Percentiles rank a stretch among this genome's conserved stretches.
Conservation (phyloP, 2,329 filamentous ascomycete species). For the Orbilia quercus region DNA sequence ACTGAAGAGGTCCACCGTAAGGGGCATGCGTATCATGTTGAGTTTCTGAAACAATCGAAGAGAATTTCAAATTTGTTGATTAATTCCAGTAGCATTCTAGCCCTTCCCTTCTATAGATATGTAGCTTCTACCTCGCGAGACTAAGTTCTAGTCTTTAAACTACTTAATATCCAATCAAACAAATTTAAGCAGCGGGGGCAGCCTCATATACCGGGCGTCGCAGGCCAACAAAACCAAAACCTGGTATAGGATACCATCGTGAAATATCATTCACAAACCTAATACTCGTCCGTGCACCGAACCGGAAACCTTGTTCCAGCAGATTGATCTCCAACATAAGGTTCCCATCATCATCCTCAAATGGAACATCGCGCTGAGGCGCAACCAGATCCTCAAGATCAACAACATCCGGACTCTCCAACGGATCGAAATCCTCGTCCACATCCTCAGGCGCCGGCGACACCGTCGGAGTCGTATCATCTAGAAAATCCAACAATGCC, state of each 20-base stretch:
- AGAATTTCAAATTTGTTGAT: no score
- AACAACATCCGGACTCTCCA: constrained; percentile 2
- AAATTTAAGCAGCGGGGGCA: constrained; percentile 6
- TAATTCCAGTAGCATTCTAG: no score
- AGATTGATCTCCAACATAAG: constrained; percentile 18
- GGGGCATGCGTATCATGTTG: no score
- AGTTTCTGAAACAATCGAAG: no score
- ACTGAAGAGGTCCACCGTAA: no score
- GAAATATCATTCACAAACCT: constrained; percentile 21
- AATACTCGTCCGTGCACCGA: constrained; percentile 19
- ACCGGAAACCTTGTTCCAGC: constrained; percentile 2
- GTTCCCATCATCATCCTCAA: constrained; percentile 13
- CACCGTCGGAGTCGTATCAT: not conserved
- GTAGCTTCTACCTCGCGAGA: no score
- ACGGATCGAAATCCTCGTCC: not conserved
- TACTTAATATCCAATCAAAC: no score
- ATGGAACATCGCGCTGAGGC: constrained; percentile 8
- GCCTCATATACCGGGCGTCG: not conserved
- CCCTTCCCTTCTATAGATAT: no score
- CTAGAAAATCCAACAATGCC: constrained; percentile 5
- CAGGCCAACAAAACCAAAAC: constrained; percentile 7
- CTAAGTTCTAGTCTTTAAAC: no score
- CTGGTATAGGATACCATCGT: constrained; percentile 16
- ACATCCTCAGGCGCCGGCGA: not conserved
- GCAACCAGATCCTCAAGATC: constrained; percentile 14